These are phyloP conservation scores for Suillus plorans DNA, from an alignment of 768 basidiomycete species.

Conservation along the genomic window DNA sequence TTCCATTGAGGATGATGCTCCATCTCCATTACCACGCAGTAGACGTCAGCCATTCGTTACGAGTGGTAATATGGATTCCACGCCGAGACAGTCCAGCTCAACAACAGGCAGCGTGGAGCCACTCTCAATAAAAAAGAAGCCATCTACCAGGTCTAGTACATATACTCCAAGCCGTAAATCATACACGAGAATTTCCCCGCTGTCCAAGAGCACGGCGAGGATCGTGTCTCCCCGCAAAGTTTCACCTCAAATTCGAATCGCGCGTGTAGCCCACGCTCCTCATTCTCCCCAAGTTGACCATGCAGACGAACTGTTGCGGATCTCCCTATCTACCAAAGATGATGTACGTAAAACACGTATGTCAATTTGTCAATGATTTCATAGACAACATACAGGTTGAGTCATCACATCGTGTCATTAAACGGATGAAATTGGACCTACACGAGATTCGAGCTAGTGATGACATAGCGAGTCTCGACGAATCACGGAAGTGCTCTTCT, in stretches of 20 bases:
- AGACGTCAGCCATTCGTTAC: conserved; percentile 67
- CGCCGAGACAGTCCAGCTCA: conserved; percentile 43
- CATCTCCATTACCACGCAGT: conserved; percentile 66
- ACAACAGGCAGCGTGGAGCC: conserved; percentile 60
- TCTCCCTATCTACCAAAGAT: conserved; percentile 56
- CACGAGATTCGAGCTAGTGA: conserved; percentile 36
- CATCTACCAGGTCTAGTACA: conserved; percentile 51
- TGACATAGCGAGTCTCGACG: conserved; percentile 24
- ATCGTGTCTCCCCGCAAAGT: conserved; percentile 51
- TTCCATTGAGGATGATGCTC: conserved; percentile 26
- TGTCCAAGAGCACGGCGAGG: conserved; percentile 43
- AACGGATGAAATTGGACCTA: conserved; percentile 74
- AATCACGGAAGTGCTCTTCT: conserved; percentile 49
- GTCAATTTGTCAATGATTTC: not conserved
- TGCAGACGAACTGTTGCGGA: conserved; percentile 45
- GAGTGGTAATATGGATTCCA: conserved; percentile 50
- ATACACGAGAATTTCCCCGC: conserved; percentile 50
- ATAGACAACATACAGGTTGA: conserved; percentile 52
- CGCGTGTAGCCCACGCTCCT: conserved; percentile 19
- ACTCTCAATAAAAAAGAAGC: conserved; percentile 83
- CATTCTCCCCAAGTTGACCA: conserved; percentile 35
- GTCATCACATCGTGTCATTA: conserved; percentile 66
- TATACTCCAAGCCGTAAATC: conserved; percentile 36
- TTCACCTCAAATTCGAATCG: conserved; percentile 51
- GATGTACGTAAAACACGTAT: conserved; percentile 49